Evolutionary conservation across 805 yeast genomes (phyloP).

Genomic region (Wickerhamomyces rabaulensis): DNA sequence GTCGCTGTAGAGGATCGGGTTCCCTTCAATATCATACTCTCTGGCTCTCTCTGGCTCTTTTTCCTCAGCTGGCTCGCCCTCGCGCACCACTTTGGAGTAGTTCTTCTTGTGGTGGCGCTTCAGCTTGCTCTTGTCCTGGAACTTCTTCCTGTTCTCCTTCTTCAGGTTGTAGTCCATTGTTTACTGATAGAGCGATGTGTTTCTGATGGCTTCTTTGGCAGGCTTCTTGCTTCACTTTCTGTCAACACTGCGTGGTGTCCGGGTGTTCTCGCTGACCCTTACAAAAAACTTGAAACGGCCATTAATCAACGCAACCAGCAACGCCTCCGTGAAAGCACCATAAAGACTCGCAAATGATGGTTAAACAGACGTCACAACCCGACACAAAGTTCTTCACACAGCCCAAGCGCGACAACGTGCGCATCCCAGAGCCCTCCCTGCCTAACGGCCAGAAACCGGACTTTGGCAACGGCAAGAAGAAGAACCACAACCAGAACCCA

Average conservation of each 20-base stretch:
- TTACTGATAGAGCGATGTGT: neutral
- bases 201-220: neutral
- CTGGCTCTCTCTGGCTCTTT: constrained; percentile 14
- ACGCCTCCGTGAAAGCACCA: neutral
- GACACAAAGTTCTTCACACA: constrained; percentile 6
- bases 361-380: constrained; percentile 1
- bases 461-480: constrained; percentile 10
- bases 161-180: constrained; percentile 27
- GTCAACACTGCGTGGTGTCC: neutral
- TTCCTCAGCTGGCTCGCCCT: constrained; percentile 9
- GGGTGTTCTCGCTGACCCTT: neutral
- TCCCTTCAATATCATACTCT: constrained; percentile 13
- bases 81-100: constrained; percentile 28
- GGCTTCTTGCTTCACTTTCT: neutral
- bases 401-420: constrained; percentile 2
- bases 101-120: constrained; percentile 34
- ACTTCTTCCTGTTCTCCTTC: constrained; percentile 36
- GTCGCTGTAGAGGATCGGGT: constrained; percentile 11
- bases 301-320: neutral
- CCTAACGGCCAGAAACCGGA: constrained; percentile 17
- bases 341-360: neutral
- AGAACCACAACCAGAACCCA: neutral
- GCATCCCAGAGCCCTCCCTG: constrained; percentile 8
- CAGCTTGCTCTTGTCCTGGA: constrained; percentile 34
- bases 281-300: neutral